Evolutionary conservation across 2,329 filamentous ascomycete species (phyloP), one percentile per base, ranked within the genome.

Genomic region (Corinectria fuckeliana): DNA sequence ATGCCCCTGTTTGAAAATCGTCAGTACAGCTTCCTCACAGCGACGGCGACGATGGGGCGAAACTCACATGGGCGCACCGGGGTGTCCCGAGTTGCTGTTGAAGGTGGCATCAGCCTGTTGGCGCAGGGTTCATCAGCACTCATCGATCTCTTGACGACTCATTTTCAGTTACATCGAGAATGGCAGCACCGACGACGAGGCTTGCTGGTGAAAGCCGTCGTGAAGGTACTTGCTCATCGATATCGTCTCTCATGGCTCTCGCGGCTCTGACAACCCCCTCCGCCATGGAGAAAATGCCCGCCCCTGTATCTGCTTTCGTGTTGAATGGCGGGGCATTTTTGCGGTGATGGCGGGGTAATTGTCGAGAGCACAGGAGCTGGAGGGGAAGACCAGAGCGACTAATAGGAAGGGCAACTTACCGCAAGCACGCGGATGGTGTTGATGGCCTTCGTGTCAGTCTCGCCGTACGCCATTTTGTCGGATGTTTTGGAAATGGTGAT

Each of bases 361-460:
- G 71, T 61, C 68, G 65, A 68, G 56, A 64, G 71, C 72, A 71
- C 71, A 68, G 71, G 71, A 67, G 64, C 59, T 68, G 68, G 72
- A 69, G 70, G 72, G 73, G 71, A 70, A 72, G 64, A 11, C 16
- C 30, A 51, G 14, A 21, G 62, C 65, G 51, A 48, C 58, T 57
- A 60, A 56, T 57, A 69, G 63, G 69, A 64, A 65, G 62, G 57
- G 44, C 56, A 63, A 89, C 93, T 80, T 90, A 98, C 95, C 78
- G 95, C 93, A 73, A 99, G 88, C 77, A 92, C 82, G 79, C 95
- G 92, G 85, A 99, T 98, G 80, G 94, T 97, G 90, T 98, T 98
- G 84, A 99, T 92, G 76, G 92, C 91, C 81, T 93, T 87, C 85
- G 90, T 84, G 80, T 99, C 95, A 76, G 89, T 80, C 75, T 98